These are phyloP conservation scores for Piedraia hortae DNA, from an alignment of 2,329 filamentous ascomycete species.

Conservation along the genomic window DNA sequence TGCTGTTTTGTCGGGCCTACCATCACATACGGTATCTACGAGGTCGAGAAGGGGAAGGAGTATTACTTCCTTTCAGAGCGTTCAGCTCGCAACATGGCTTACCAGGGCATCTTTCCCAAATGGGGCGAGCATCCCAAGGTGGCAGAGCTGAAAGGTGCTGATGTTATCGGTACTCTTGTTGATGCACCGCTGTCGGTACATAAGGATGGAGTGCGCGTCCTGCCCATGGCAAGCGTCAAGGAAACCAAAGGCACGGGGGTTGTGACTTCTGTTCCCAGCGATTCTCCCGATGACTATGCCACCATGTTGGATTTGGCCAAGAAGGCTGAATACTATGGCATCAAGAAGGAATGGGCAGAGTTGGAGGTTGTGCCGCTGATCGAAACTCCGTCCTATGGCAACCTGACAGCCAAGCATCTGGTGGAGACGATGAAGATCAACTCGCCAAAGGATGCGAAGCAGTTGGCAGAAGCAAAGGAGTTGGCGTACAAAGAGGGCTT, in stretches of 20 bases:
- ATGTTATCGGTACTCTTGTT: conserved; percentile 67
- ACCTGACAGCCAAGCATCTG: conserved; percentile 55
- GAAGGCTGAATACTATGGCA: conserved; percentile 88
- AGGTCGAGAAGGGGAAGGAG: conserved; percentile 30
- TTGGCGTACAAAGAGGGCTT: conserved; percentile 91
- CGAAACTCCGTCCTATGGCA: conserved; percentile 62
- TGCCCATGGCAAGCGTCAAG: conserved; percentile 87
- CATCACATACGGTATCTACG: conserved; percentile 72
- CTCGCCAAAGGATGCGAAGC: conserved; percentile 79
- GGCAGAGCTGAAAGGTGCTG: conserved; percentile 46
- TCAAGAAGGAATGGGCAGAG: conserved; percentile 89
- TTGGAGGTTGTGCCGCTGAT: conserved; percentile 75
- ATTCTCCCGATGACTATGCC: conserved; percentile 85
- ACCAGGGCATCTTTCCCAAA: conserved; percentile 58
- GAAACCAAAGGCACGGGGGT: conserved; percentile 89
- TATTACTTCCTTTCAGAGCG: conserved; percentile 66
- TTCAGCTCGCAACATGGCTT: conserved; percentile 81
- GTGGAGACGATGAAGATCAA: conserved; percentile 89
- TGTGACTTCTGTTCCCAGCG: conserved; percentile 82
- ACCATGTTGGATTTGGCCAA: conserved; percentile 70
- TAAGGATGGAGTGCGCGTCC: conserved; percentile 54
- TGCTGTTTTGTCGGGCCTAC: conserved; percentile 86
- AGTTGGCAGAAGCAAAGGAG: conserved; percentile 82
- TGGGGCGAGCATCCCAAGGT: conserved; percentile 52
- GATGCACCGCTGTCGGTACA: conserved; percentile 72